Evolutionary conservation across 148 eudicot genomes (phyloP).

Genomic region (Vaccinium macrocarpon): DNA sequence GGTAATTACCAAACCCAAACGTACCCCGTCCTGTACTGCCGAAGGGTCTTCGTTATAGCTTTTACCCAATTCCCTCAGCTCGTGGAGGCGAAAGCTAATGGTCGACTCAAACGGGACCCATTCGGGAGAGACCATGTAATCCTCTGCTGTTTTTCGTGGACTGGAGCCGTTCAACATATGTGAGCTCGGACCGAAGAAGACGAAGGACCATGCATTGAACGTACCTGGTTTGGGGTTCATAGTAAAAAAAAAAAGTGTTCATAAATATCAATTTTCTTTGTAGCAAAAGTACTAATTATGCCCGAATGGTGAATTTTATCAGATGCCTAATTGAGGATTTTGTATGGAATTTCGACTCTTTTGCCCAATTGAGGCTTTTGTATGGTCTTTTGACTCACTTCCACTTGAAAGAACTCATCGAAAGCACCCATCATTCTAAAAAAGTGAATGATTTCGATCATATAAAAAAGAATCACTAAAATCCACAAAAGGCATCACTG

Average conservation of each 20-base stretch:
- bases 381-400: not conserved
- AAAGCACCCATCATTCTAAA: too few species aligned
- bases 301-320: too few species aligned
- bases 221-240: not conserved
- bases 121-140: conserved; percentile 6
- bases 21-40: not conserved
- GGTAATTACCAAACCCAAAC: not conserved
- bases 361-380: not conserved
- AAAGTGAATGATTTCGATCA: too few species aligned
- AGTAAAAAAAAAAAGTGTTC: too few species aligned
- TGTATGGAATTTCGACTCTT: too few species aligned
- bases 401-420: too few species aligned
- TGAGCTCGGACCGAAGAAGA: conserved; percentile 11
- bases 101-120: conserved; percentile 20
- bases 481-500: too few species aligned
- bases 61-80: not conserved
- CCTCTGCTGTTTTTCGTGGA: not conserved
- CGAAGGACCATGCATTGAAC: conserved; percentile 12
- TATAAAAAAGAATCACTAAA: too few species aligned
- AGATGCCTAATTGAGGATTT: too few species aligned
- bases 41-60: not conserved
- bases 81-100: not conserved
- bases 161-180: not conserved
- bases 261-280: too few species aligned
- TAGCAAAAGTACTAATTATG: too few species aligned